Conservation (phyloP, 768 basidiomycete species). For the Boletus patriciae region DNA sequence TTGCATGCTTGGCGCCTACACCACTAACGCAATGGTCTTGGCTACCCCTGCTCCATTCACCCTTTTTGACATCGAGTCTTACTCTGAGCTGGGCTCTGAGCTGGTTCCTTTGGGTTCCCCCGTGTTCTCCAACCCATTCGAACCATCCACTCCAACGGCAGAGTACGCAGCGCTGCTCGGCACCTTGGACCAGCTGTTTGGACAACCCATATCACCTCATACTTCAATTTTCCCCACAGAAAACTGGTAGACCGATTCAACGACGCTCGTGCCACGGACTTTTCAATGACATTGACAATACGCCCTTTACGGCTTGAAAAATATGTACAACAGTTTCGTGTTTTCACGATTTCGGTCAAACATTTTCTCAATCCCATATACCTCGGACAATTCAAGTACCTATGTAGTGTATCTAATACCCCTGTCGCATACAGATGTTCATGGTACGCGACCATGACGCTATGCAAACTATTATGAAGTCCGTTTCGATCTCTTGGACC, state of each 20-base stretch:
- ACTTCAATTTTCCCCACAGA: slow-evolving; percentile 11
- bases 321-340: slow-evolving; percentile 1
- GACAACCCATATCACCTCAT: slow-evolving; percentile 28
- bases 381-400: slow-evolving; percentile 14
- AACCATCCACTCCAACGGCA: slow-evolving; percentile 3
- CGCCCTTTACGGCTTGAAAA: neutral
- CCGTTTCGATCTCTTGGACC: slow-evolving; percentile 35
- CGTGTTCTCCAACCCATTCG: slow-evolving; percentile 34
- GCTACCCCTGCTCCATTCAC: slow-evolving; percentile 9
- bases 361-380: slow-evolving; percentile 1
- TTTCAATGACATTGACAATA: neutral
- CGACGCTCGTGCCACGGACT: neutral
- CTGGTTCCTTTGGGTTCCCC: slow-evolving; percentile 25
- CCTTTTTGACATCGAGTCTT: slow-evolving; percentile 13
- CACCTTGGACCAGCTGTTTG: slow-evolving; percentile 34
- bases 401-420: slow-evolving; percentile 23
- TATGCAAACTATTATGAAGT: neutral
- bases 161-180: slow-evolving; percentile 14
- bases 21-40: neutral
- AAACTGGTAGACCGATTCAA: slow-evolving; percentile 13
- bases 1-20: slow-evolving; percentile 24
- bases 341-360: neutral
- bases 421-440: neutral
- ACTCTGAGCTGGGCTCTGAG: slow-evolving; percentile 1
- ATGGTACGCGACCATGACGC: neutral